A percentile compares a stretch with the other conserved stretches of the same genome.
Evolutionary conservation across 164 flowering plant species (phyloP).

Genomic region (Umbellularia californica): DNA sequence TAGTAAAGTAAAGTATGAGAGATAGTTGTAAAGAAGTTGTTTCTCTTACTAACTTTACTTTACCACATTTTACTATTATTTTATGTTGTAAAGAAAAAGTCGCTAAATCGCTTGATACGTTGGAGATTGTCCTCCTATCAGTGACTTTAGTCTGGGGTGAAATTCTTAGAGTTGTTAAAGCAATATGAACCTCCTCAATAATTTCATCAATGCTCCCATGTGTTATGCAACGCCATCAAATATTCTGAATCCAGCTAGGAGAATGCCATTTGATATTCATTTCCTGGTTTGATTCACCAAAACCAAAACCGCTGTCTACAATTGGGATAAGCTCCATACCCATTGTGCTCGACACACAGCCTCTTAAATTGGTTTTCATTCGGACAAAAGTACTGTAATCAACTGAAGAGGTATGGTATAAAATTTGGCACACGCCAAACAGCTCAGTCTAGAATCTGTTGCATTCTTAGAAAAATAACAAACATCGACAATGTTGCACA

Average conservation of each 20-base stretch:
- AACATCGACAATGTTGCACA: too few relatives aligned
- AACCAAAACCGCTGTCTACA: constrained; percentile 14
- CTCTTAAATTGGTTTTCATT: constrained; percentile 8
- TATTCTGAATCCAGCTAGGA: constrained; percentile 63
- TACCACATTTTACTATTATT: too few relatives aligned
- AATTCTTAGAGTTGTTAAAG: constrained; percentile 24
- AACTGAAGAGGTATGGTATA: constrained; percentile 11
- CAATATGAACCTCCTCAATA: constrained; percentile 53
- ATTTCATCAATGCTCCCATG: constrained; percentile 48
- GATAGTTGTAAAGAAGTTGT: too few relatives aligned
- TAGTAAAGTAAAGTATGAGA: too few relatives aligned
- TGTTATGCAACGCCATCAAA: constrained; percentile 45
- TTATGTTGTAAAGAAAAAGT: too few relatives aligned
- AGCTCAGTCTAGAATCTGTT: too few relatives aligned
- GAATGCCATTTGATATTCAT: constrained; percentile 4
- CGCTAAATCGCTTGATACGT: constrained; percentile 8
- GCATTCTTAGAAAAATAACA: too few relatives aligned
- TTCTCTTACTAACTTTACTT: too few relatives aligned
- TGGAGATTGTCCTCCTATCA: constrained; percentile 16
- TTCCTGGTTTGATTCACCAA: constrained; percentile 12
- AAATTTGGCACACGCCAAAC: too few relatives aligned
- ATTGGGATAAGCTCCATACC: constrained; percentile 57
- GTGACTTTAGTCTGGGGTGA: constrained; percentile 13
- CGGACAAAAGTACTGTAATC: constrained; percentile 9
- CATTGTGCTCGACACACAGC: constrained; percentile 11